Evolutionary conservation across 345 rosid genomes (phyloP), one percentile per base, ranked within the genome.

Genomic region (Populus euphratica): DNA sequence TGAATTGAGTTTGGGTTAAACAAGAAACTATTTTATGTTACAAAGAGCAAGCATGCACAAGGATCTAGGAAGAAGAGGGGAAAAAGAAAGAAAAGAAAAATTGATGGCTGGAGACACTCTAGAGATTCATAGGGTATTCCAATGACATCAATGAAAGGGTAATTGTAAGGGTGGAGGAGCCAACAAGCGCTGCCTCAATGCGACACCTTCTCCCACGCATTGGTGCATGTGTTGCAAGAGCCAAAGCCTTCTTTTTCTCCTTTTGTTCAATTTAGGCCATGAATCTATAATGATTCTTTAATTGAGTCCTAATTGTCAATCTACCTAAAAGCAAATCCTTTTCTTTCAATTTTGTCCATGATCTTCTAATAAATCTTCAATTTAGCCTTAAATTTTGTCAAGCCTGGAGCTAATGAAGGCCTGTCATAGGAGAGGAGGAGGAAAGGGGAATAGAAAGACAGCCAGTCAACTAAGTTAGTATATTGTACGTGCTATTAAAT

Each of bases 81-180:
- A 0, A 1, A 0, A 44, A 44, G 1, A 12, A 5, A 0, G 1
- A 16, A 5, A 16, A 13, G 0, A 33, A 33, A 33, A 33, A 0
- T 4, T 0, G 20, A 1, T 14, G 18, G 6, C 0, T 1, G 2
- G 6, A 49, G 20, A 49, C 5, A 5, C 7, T 1, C 0, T 47
- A 5, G 2, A 49, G 54, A 1, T 49, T 5, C 21, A 49, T 4
- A 16, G 0, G 20, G 21, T 5, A 49, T 49, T 49, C 6, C 8
- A 49, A 16, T 17, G 20, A 1, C 54, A 49, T 49, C 2, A 49
- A 16, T 1, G 6, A 49, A 49, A 1, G 8, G 20, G 2, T 16
- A 16, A 1, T 17, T 1, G 5, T 0, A 1, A 49, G 21, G 54
- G 17, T 16, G 8, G 7, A 49, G 18, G 21, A 49, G 21, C 54